phyloP scores from a whole-genome alignment of 345 rosid genomes.

The Carallia pectinifolia region DNA sequence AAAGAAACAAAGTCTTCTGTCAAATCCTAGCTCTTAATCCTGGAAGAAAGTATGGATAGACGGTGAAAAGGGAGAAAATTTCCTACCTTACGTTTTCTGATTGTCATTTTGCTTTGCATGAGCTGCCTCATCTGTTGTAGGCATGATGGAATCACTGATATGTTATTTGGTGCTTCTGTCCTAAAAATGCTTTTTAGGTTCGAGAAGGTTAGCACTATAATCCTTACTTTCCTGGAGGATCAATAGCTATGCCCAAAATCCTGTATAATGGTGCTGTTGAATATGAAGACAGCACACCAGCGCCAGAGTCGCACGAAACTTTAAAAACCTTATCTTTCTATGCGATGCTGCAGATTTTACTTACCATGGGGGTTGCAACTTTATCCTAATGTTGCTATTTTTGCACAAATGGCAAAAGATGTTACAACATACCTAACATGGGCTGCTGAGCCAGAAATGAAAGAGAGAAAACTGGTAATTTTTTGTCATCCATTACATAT shows the following conservation, averaged over 20 bases:
- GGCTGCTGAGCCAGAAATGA: conserved; percentile 99
- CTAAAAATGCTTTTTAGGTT: conserved; percentile 38
- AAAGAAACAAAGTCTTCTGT: no score
- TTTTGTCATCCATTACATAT: no score
- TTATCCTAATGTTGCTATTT: background rate
- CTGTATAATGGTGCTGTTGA: conserved; percentile 90
- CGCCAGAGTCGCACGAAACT: conserved; percentile 90
- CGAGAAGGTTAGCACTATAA: conserved; percentile 86
- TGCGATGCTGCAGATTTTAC: background rate
- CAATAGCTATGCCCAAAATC: conserved; percentile 97
- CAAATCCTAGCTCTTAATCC: no score
- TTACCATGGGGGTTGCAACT: no score
- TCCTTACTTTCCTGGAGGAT: conserved; percentile 99
- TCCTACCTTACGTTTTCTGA: no score
- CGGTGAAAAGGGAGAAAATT: no score
- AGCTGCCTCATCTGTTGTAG: no score
- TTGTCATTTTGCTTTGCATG: no score
- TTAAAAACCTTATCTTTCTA: conserved; percentile 7
- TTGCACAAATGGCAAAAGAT: conserved; percentile 93
- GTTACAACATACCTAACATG: conserved; percentile 79
- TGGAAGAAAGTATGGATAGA: no score
- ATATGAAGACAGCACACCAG: conserved; percentile 93
- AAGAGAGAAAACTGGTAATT: conserved; percentile 89
- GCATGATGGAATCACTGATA: background rate
- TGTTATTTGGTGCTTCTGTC: background rate